Percentiles rank a stretch among this genome's conserved stretches.
phyloP scores from a whole-genome alignment of 73 alveolate genomes.

The Strombidium stylifer region DNA sequence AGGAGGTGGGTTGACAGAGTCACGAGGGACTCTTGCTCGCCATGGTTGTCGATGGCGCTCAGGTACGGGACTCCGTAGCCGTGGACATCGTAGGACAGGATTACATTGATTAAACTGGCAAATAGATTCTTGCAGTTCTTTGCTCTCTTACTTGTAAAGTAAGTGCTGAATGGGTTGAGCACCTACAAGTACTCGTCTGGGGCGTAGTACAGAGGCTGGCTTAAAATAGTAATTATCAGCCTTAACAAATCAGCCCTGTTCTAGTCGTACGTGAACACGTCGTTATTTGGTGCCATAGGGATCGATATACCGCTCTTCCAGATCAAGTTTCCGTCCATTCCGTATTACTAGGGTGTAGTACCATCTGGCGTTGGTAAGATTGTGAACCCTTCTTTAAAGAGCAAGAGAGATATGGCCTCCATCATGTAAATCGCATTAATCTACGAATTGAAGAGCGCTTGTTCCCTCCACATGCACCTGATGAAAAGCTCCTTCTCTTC shows the following conservation, averaged over 20 bases:
- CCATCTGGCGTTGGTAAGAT: constrained; percentile 28
- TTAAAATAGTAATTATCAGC: constrained; percentile 17
- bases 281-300: constrained; percentile 46
- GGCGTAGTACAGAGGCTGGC: constrained; percentile 52
- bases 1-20: constrained; percentile 33
- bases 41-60: constrained; percentile 39
- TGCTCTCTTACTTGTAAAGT: constrained; percentile 51
- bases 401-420: constrained; percentile 38
- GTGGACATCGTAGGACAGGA: constrained; percentile 43
- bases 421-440: constrained; percentile 39
- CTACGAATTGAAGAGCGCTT: constrained; percentile 27
- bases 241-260: constrained; percentile 32
- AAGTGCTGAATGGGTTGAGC: constrained; percentile 51
- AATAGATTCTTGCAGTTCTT: constrained; percentile 56
- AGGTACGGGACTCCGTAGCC: constrained; percentile 63
- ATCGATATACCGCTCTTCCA: constrained; percentile 54
- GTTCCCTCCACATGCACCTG: constrained; percentile 49
- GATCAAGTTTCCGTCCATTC: constrained; percentile 44
- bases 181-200: constrained; percentile 57
- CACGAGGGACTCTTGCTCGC: constrained; percentile 30
- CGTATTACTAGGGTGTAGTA: constrained; percentile 11
- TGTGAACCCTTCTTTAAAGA: constrained; percentile 60
- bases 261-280: constrained; percentile 19
- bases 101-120: constrained; percentile 33
- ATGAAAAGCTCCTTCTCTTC: constrained; percentile 38